A percentile compares a stretch with the other conserved stretches of the same genome.
These are phyloP conservation scores for Plectosphaerella cucumerina DNA, from an alignment of 2,329 filamentous ascomycete species.

Conservation along the genomic window DNA sequence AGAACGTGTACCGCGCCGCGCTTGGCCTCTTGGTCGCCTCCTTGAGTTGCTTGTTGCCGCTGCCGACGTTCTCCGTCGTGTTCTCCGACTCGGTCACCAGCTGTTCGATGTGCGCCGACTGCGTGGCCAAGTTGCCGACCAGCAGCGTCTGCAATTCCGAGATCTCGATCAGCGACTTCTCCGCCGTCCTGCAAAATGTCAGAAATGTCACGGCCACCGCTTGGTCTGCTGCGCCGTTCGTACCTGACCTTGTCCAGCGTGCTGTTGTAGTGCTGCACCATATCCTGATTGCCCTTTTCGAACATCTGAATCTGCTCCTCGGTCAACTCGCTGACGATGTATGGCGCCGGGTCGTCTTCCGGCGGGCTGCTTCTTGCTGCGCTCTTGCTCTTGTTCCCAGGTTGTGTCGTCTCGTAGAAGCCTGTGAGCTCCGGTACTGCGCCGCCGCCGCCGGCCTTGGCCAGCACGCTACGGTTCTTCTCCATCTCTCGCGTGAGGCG, in stretches of 20 bases:
- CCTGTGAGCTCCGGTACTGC: constrained; percentile 14
- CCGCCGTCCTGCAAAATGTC: constrained; percentile 62
- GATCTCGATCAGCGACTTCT: constrained; percentile 89
- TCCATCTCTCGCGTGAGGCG: constrained; percentile 80
- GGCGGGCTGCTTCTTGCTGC: constrained; percentile 10
- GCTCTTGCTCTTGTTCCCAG: constrained; percentile 12
- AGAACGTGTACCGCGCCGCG: constrained; percentile 74
- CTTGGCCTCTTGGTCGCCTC: constrained; percentile 70
- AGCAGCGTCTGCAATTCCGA: constrained; percentile 87
- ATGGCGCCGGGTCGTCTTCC: constrained; percentile 16
- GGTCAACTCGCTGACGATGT: constrained; percentile 50
- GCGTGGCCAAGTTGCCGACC: constrained; percentile 77
- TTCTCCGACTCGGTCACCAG: constrained; percentile 78
- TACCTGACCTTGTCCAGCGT: constrained; percentile 93
- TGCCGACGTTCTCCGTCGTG: constrained; percentile 81
- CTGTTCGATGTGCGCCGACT: constrained; percentile 85
- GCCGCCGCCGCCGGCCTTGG: constrained; percentile 52
- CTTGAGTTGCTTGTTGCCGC: constrained; percentile 88
- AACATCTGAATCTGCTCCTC: constrained; percentile 90
- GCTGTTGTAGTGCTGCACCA: constrained; percentile 90
- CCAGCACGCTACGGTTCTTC: constrained; percentile 80
- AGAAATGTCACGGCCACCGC: background rate
- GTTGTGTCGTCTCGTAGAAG: constrained; percentile 15
- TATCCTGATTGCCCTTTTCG: constrained; percentile 85
- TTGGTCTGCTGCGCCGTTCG: constrained; percentile 26